Conservation (phyloP, 164 flowering plant genomes). For the grape (Vitis vinifera) region ASM3070453v1 NC_081809.1:11441501-11442000, state of each 20-base stretch:
- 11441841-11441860: slow-evolving; percentile 61
- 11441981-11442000: neutral
- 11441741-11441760: neutral
- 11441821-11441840: slow-evolving; percentile 46
- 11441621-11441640: too few relatives aligned
- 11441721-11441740: neutral
- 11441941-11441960: slow-evolving; percentile 66
- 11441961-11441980: slow-evolving; percentile 35
- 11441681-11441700: too few relatives aligned
- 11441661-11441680: too few relatives aligned
- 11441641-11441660: too few relatives aligned
- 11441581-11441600: too few relatives aligned
- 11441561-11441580: too few relatives aligned
- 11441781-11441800: slow-evolving; percentile 10
- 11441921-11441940: slow-evolving; percentile 63
- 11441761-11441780: slow-evolving; percentile 11
- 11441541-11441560: too few relatives aligned
- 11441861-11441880: slow-evolving; percentile 45
- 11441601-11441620: too few relatives aligned
- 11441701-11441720: neutral
- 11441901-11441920: slow-evolving; percentile 64
- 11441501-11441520: too few relatives aligned
- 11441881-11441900: slow-evolving; percentile 88
- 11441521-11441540: too few relatives aligned
- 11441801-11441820: slow-evolving; percentile 16